Evolutionary conservation across 352 stramenopile species (phyloP).

Genomic region (Phytophthora pistaciae): DNA sequence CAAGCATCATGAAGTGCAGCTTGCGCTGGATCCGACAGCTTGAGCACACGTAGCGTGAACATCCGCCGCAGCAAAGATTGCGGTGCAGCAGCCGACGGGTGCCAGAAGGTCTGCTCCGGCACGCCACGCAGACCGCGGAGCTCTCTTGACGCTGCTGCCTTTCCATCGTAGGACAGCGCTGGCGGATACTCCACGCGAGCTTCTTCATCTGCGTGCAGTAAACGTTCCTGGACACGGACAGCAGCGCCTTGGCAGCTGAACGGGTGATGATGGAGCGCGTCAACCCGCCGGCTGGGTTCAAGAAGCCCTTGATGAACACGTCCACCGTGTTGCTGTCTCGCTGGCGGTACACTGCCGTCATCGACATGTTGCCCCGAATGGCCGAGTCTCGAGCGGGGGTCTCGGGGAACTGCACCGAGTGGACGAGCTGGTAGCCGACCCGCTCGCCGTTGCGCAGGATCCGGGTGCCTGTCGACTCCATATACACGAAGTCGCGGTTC

Average conservation of each 20-base stretch:
- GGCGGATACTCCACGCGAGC: conserved; percentile 36
- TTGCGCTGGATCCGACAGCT: conserved; percentile 33
- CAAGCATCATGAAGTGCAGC: conserved; percentile 33
- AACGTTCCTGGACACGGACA: conserved; percentile 40
- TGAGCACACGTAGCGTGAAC: conserved; percentile 29
- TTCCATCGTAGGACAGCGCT: conserved; percentile 25
- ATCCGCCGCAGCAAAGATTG: conserved; percentile 31
- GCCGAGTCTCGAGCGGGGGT: conserved; percentile 24
- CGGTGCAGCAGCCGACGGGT: conserved; percentile 20
- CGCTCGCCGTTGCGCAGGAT: conserved; percentile 46
- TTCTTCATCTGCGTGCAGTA: conserved; percentile 48
- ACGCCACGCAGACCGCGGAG: conserved; percentile 27
- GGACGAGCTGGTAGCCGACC: conserved; percentile 60
- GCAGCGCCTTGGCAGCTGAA: conserved; percentile 33
- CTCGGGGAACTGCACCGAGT: conserved; percentile 53
- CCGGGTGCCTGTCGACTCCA: conserved; percentile 55
- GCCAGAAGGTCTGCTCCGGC: conserved; percentile 30
- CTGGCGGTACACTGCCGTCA: conserved; percentile 50
- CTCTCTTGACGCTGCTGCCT: conserved; percentile 11
- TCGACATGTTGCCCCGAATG: conserved; percentile 58
- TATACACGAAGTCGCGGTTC: conserved; percentile 63
- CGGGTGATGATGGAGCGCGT: conserved; percentile 39
- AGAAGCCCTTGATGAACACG: conserved; percentile 42
- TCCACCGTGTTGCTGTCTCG: conserved; percentile 47
- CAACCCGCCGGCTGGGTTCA: conserved; percentile 39